A percentile compares a stretch with the other conserved stretches of the same genome.
Evolutionary conservation across 805 yeast genomes (phyloP).

Genomic region (Schwanniomyces yamadae): DNA sequence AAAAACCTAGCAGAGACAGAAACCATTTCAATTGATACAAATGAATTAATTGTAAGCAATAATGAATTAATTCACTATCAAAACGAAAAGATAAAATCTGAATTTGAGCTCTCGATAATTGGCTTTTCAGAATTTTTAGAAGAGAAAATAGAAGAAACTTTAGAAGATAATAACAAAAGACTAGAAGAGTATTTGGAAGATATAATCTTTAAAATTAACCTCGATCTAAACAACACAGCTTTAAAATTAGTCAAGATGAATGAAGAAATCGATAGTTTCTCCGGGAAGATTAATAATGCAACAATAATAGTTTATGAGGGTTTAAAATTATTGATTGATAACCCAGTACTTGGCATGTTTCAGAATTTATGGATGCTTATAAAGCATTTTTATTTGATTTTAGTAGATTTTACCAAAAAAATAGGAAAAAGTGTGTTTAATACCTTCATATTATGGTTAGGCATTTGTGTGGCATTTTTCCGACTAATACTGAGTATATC

Average conservation of each 20-base stretch:
- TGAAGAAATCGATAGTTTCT: conserved; percentile 6
- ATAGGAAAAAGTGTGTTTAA: too few species aligned
- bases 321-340: conserved; percentile 5
- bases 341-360: neutral
- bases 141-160: conserved; percentile 6
- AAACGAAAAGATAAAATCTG: conserved; percentile 4
- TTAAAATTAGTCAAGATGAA: conserved; percentile 9
- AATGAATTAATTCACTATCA: conserved; percentile 4
- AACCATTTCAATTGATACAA: conserved; percentile 1
- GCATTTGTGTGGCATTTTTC: too few species aligned
- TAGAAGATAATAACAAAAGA: conserved; percentile 2
- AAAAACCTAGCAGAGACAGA: conserved; percentile 4
- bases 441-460: too few species aligned
- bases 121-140: conserved; percentile 7
- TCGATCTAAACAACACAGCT: conserved; percentile 7
- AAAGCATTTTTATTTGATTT: neutral
- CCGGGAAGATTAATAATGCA: conserved; percentile 7
- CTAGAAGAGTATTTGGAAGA: conserved; percentile 7
- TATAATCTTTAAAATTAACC: conserved; percentile 9
- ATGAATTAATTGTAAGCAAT: neutral
- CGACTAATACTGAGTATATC: too few species aligned
- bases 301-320: conserved; percentile 7
- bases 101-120: conserved; percentile 6
- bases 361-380: neutral
- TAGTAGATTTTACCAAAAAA: neutral